phyloP scores from a whole-genome alignment of 1,284 basidiomycete genomes.

The Pascua guehoae region DNA sequence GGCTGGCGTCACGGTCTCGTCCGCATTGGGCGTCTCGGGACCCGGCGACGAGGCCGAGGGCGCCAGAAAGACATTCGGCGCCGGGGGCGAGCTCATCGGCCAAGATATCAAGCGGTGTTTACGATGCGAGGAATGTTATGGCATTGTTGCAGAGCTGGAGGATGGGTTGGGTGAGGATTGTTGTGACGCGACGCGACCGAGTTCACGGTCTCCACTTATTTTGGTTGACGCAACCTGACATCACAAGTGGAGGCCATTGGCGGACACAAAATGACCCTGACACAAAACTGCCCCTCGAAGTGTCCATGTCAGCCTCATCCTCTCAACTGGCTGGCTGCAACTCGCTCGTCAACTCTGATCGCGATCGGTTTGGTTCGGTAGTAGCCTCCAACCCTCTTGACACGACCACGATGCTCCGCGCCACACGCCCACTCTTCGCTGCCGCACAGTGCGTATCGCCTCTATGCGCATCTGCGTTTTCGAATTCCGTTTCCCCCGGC shows the following conservation, averaged over 20 bases:
- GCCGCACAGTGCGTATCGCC: conserved; percentile 35
- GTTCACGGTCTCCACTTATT: background rate
- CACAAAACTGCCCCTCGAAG: background rate
- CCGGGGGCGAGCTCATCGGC: conserved; percentile 7
- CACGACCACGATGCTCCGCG: conserved; percentile 62
- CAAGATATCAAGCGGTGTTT: too few species aligned
- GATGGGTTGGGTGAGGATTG: too few species aligned
- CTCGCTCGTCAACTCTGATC: too few species aligned
- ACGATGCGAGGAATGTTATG: too few species aligned
- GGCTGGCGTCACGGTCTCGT: too few species aligned
- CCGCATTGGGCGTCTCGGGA: too few species aligned
- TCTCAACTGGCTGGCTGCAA: too few species aligned
- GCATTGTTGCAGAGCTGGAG: too few species aligned
- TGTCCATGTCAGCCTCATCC: too few species aligned
- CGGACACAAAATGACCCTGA: background rate
- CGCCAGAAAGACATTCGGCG: conserved; percentile 5
- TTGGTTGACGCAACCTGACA: background rate
- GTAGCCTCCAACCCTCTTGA: background rate
- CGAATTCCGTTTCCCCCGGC: too few species aligned
- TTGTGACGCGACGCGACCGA: background rate
- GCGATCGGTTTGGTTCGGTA: too few species aligned
- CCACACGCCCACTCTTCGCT: conserved; percentile 63
- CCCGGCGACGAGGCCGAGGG: conserved; percentile 1
- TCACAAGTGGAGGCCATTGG: background rate
- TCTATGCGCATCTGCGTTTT: too few species aligned